Percentiles rank a stretch among this genome's conserved stretches.
These are phyloP conservation scores for Cyberlindnera nakhonratchasimensis DNA, from an alignment of 805 yeast species.

Conservation along the genomic window DNA sequence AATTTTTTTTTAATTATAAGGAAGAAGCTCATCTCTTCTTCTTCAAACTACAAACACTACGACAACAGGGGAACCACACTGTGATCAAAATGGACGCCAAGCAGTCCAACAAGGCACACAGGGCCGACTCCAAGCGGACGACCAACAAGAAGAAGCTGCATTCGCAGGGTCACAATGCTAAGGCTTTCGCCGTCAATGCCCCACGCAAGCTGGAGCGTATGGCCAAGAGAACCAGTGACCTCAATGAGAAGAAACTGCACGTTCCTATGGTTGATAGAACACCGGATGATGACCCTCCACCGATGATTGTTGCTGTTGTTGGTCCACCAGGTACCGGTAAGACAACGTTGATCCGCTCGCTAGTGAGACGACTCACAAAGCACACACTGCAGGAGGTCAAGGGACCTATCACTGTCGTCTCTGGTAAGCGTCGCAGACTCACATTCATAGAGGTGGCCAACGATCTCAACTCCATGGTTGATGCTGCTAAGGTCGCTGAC, in stretches of 20 bases:
- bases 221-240: slow-evolving; percentile 82
- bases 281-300: slow-evolving; percentile 97
- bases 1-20: slow-evolving; percentile 1
- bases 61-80: no score
- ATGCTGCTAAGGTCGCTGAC: slow-evolving; percentile 93
- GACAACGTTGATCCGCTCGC: slow-evolving; percentile 84
- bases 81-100: slow-evolving; percentile 29
- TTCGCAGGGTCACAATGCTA: slow-evolving; percentile 80
- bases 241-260: slow-evolving; percentile 77
- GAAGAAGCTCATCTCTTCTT: slow-evolving; percentile 10
- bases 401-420: slow-evolving; percentile 95
- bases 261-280: slow-evolving; percentile 98
- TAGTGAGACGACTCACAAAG: slow-evolving; percentile 84
- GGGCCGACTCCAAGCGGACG: slow-evolving; percentile 52
- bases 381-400: slow-evolving; percentile 80
- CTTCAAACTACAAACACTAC: not conserved
- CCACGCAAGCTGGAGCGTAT: slow-evolving; percentile 83
- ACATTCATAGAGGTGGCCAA: slow-evolving; percentile 92
- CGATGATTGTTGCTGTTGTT: slow-evolving; percentile 91
- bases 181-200: slow-evolving; percentile 77
- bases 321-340: slow-evolving; percentile 99
- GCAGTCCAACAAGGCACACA: slow-evolving; percentile 80
- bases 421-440: slow-evolving; percentile 89
- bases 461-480: slow-evolving; percentile 93
- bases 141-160: slow-evolving; percentile 85